A percentile compares a stretch with the other conserved stretches of the same genome.
Evolutionary conservation across 148 eudicot species (phyloP).

Genomic region (Simmondsia chinensis): DNA sequence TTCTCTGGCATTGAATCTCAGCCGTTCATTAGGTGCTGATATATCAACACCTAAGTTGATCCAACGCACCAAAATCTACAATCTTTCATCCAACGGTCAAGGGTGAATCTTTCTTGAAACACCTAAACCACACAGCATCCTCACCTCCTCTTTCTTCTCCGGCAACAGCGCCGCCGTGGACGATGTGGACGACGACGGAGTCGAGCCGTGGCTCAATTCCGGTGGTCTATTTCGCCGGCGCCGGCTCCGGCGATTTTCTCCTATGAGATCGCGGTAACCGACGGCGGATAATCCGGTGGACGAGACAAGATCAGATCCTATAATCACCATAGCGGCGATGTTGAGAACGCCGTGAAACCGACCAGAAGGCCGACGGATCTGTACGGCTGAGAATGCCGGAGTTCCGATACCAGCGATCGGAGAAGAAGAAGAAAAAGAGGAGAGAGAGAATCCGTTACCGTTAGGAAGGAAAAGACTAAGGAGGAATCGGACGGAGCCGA

Average conservation of each 20-base stretch:
- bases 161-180: conserved; percentile 31
- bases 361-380: conserved; percentile 73
- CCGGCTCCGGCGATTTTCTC: no score
- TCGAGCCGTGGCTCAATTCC: conserved; percentile 44
- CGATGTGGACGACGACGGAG: conserved; percentile 40
- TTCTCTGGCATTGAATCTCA: no score
- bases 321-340: conserved; percentile 44
- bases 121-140: conserved; percentile 56
- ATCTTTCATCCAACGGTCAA: no score
- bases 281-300: conserved; percentile 33
- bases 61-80: no score
- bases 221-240: conserved; percentile 27
- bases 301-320: conserved; percentile 16
- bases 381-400: conserved; percentile 59
- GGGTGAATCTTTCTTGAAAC: conserved; percentile 39
- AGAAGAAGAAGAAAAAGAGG: no score
- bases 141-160: conserved; percentile 48
- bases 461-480: conserved; percentile 31
- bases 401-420: conserved; percentile 6
- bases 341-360: conserved; percentile 72
- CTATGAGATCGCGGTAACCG: conserved; percentile 47
- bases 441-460: no score
- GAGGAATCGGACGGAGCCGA: conserved; percentile 66
- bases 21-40: no score
- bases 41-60: no score